These are phyloP conservation scores for Komagataella kurtzmanii DNA, from an alignment of 805 yeast genomes.

Conservation along the genomic window DNA sequence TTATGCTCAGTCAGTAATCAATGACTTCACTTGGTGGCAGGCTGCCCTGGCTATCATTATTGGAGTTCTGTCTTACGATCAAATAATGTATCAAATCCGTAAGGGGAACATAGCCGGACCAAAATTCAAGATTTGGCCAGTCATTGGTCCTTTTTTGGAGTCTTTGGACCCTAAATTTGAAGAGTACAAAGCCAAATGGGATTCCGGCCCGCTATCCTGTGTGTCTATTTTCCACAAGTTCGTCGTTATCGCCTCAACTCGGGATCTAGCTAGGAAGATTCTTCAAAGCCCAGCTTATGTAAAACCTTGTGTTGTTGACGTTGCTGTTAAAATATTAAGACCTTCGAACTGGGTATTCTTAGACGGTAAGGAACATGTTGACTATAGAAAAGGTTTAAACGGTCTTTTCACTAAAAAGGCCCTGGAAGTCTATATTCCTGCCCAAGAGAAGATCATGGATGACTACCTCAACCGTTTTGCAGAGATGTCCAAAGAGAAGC, in stretches of 20 bases:
- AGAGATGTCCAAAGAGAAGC: slow-evolving; percentile 40
- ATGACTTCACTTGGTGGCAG: slow-evolving; percentile 38
- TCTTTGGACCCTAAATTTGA: slow-evolving; percentile 92
- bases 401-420: slow-evolving; percentile 82
- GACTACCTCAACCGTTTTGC: slow-evolving; percentile 58
- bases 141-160: slow-evolving; percentile 93
- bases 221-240: slow-evolving; percentile 97
- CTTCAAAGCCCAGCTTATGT: slow-evolving; percentile 77
- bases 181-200: slow-evolving; percentile 89
- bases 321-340: slow-evolving; percentile 84
- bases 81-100: slow-evolving; percentile 59
- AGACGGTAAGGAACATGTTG: slow-evolving; percentile 92
- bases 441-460: slow-evolving; percentile 77
- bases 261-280: slow-evolving; percentile 82
- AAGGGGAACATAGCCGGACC: slow-evolving; percentile 94
- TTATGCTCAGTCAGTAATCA: not conserved
- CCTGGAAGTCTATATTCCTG: slow-evolving; percentile 71
- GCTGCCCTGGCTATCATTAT: slow-evolving; percentile 31
- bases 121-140: slow-evolving; percentile 75
- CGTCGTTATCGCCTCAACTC: slow-evolving; percentile 82
- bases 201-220: slow-evolving; percentile 86
- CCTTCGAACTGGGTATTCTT: slow-evolving; percentile 97
- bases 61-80: slow-evolving; percentile 49
- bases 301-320: slow-evolving; percentile 97
- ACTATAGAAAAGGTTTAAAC: slow-evolving; percentile 82